A percentile compares a stretch with the other conserved stretches of the same genome.
These are phyloP conservation scores for Lophiostoma macrostomum DNA, from an alignment of 495 filamentous ascomycete species.

Conservation along the genomic window DNA sequence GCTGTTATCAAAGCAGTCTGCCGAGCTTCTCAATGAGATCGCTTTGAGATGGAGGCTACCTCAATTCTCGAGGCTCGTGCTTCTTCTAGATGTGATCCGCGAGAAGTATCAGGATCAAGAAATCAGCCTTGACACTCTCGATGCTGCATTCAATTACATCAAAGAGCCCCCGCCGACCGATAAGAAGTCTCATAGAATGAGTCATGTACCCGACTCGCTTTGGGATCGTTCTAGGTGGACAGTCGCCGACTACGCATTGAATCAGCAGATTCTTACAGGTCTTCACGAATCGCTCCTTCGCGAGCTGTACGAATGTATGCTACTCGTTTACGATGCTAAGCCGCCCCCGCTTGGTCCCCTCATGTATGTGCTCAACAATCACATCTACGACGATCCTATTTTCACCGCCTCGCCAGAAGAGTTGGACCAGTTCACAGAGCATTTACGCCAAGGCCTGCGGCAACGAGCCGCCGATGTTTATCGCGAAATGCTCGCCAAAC, in stretches of 20 bases:
- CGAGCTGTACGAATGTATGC: constrained; percentile 81
- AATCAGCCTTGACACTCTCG: constrained; percentile 73
- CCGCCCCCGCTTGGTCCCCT: constrained; percentile 72
- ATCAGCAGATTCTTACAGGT: constrained; percentile 69
- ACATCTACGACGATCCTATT: constrained; percentile 73
- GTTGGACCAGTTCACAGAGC: constrained; percentile 61
- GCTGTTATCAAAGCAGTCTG: constrained; percentile 76
- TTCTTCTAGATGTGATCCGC: constrained; percentile 80
- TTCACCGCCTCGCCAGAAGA: constrained; percentile 70
- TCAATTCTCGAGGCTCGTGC: constrained; percentile 69
- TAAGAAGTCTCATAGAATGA: constrained; percentile 56
- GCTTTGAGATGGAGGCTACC: constrained; percentile 89
- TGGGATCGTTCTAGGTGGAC: constrained; percentile 72
- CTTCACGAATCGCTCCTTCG: constrained; percentile 80
- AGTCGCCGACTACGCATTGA: constrained; percentile 68
- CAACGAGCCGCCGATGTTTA: constrained; percentile 73
- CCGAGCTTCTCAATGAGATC: constrained; percentile 80
- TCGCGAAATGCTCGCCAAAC: constrained; percentile 62
- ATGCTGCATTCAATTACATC: constrained; percentile 74
- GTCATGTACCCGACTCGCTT: constrained; percentile 46
- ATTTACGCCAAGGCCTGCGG: constrained; percentile 69
- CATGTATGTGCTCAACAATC: constrained; percentile 77
- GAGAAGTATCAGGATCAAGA: constrained; percentile 86
- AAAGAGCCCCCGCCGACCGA: constrained; percentile 65
- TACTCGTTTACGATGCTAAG: constrained; percentile 86